Conservation (phyloP, 140 eudicot species). For the Flaveria floridana region DNA sequence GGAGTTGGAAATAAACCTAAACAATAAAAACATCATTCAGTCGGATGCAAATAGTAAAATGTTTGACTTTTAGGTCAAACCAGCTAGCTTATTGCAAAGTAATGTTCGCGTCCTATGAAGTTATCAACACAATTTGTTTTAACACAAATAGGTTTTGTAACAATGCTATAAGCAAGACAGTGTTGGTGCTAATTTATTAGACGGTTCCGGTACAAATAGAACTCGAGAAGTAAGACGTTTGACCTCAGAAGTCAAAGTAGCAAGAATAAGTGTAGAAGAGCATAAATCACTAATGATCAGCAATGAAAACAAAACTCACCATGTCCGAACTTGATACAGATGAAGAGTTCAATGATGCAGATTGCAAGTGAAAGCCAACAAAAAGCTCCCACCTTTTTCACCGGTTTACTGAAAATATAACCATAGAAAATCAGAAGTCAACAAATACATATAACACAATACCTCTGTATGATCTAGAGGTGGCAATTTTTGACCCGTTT, state of each 20-base stretch:
- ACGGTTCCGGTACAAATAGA: background rate
- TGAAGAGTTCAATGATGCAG: constrained; percentile 92
- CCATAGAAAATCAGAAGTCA: background rate
- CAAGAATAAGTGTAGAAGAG: background rate
- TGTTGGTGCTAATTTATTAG: background rate
- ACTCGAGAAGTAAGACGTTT: background rate
- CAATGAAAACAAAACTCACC: constrained; percentile 45
- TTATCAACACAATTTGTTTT: constrained; percentile 8
- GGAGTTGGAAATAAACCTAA: constrained; percentile 68
- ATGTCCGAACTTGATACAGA: constrained; percentile 92
- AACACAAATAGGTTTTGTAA: background rate
- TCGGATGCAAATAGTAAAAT: background rate
- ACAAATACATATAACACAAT: background rate
- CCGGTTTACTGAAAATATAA: constrained; percentile 62
- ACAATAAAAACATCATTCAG: constrained; percentile 24
- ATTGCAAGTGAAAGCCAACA: constrained; percentile 97
- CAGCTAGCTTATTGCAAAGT: background rate
- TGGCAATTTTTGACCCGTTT: background rate
- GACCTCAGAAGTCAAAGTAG: constrained; percentile 12
- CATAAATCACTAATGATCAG: background rate
- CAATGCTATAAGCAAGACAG: background rate
- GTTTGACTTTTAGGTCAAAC: constrained; percentile 7
- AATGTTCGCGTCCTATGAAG: background rate
- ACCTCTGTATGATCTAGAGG: background rate
- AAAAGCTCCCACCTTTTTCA: constrained; percentile 91